phyloP scores from a whole-genome alignment of 2,329 filamentous ascomycete species.

The Lasiodiplodia theobromae region DNA sequence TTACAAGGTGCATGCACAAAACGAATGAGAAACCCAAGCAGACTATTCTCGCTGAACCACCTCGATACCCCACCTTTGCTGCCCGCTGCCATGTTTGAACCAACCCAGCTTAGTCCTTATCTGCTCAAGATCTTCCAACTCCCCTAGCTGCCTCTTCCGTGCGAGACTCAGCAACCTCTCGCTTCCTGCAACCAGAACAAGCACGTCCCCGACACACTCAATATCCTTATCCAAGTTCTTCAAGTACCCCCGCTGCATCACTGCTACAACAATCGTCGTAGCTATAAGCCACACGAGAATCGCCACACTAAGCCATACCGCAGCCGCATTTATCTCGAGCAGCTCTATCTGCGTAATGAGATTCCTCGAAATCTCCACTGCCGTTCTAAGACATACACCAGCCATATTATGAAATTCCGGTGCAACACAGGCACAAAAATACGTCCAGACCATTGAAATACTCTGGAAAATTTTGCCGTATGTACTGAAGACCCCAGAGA shows the following conservation, averaged over 20 bases:
- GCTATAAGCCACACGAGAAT: too few species aligned
- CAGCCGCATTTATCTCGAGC: conserved; percentile 29
- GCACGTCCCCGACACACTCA: conserved; percentile 31
- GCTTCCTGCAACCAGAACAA: conserved; percentile 31
- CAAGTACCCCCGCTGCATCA: background rate
- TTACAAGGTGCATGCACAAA: too few species aligned
- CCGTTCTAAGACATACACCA: too few species aligned
- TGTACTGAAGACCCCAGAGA: too few species aligned
- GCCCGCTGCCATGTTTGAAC: background rate
- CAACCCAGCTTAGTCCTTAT: background rate
- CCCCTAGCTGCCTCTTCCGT: background rate
- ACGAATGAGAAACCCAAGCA: too few species aligned
- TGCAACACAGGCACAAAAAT: too few species aligned
- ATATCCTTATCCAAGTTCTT: conserved; percentile 12
- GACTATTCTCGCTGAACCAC: background rate
- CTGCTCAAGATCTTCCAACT: background rate
- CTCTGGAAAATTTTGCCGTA: too few species aligned
- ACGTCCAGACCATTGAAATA: too few species aligned
- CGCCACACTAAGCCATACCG: background rate
- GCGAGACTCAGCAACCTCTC: conserved; percentile 22
- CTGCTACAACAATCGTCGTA: conserved; percentile 1
- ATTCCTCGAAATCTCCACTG: too few species aligned
- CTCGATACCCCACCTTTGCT: background rate
- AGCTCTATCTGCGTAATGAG: conserved; percentile 24
- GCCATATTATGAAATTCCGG: too few species aligned